Evolutionary conservation across 805 yeast genomes (phyloP).

Genomic region (Ogataea zsoltii): DNA sequence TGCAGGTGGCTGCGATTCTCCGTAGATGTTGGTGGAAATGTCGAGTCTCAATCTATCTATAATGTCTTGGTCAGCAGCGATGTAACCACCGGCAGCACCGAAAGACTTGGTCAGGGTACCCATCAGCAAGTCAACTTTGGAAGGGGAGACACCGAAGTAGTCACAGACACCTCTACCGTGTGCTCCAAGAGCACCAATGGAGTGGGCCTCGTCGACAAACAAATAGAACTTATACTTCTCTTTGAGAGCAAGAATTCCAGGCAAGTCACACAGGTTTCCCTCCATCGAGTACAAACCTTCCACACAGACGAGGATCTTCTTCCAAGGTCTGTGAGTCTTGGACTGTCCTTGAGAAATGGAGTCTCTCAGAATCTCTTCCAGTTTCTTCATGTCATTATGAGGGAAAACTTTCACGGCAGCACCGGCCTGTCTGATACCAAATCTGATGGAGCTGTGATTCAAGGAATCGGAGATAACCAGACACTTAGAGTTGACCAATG

Average conservation of each 20-base stretch:
- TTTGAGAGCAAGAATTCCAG: conserved; percentile 68
- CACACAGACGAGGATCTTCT: conserved; percentile 77
- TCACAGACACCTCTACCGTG: conserved; percentile 94
- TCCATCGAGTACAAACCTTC: conserved; percentile 94
- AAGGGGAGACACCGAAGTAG: conserved; percentile 78
- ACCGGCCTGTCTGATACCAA: conserved; percentile 90
- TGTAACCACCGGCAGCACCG: conserved; percentile 98
- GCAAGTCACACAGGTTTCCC: conserved; percentile 86
- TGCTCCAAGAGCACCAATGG: conserved; percentile 98
- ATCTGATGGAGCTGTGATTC: conserved; percentile 94
- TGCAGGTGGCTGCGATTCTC: conserved; percentile 89
- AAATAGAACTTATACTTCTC: conserved; percentile 85
- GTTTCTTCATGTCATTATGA: conserved; percentile 83
- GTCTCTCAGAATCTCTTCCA: conserved; percentile 77
- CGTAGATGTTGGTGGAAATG: conserved; percentile 70
- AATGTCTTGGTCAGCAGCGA: conserved; percentile 71
- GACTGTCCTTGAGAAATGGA: conserved; percentile 94
- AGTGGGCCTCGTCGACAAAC: conserved; percentile 97
- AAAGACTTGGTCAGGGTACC: conserved; percentile 97
- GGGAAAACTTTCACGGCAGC: conserved; percentile 89
- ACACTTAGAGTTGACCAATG: conserved; percentile 83
- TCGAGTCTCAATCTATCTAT: conserved; percentile 75
- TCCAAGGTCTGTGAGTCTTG: conserved; percentile 95
- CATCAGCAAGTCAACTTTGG: conserved; percentile 83
- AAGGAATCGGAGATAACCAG: conserved; percentile 91